A percentile compares a stretch with the other conserved stretches of the same genome.
These are phyloP conservation scores for Tylopilus orsonianus DNA, from an alignment of 1,284 basidiomycete genomes.

Conservation along the genomic window DNA sequence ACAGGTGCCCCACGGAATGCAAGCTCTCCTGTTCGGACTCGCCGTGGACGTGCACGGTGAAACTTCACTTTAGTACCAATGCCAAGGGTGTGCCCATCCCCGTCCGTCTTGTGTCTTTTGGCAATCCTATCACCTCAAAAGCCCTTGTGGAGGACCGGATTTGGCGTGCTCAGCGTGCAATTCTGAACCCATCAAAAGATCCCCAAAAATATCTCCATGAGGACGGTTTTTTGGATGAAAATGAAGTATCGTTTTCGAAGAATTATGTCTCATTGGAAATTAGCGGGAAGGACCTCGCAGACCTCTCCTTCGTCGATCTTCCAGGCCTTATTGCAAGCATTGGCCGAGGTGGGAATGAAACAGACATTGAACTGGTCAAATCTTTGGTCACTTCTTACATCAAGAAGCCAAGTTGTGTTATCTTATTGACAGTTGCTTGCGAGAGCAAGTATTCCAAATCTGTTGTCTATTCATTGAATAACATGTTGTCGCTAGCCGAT, in stretches of 20 bases:
- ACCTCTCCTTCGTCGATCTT: constrained; percentile 60
- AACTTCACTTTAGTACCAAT: constrained; percentile 53
- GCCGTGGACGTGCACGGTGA: constrained; percentile 62
- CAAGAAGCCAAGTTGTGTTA: constrained; percentile 61
- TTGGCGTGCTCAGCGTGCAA: constrained; percentile 67
- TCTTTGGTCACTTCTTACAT: constrained; percentile 61
- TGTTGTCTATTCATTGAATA: neutral
- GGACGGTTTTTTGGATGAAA: constrained; percentile 33
- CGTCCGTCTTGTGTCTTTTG: constrained; percentile 49
- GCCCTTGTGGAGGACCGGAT: constrained; percentile 62
- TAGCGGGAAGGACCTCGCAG: constrained; percentile 62
- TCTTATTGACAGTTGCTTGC: constrained; percentile 69
- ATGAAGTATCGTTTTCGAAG: constrained; percentile 56
- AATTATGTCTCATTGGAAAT: constrained; percentile 69
- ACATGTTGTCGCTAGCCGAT: constrained; percentile 50
- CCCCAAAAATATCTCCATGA: constrained; percentile 40
- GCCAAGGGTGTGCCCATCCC: constrained; percentile 41
- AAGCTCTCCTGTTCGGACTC: constrained; percentile 47
- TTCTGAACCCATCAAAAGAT: constrained; percentile 57
- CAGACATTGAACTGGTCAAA: constrained; percentile 65
- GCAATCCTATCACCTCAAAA: constrained; percentile 50
- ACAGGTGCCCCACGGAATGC: constrained; percentile 73
- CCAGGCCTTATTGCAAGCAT: constrained; percentile 67
- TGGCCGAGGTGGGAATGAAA: constrained; percentile 45
- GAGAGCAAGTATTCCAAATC: constrained; percentile 50